Conservation (phyloP, 768 basidiomycete species). For the Peribolospora baueri region DNA sequence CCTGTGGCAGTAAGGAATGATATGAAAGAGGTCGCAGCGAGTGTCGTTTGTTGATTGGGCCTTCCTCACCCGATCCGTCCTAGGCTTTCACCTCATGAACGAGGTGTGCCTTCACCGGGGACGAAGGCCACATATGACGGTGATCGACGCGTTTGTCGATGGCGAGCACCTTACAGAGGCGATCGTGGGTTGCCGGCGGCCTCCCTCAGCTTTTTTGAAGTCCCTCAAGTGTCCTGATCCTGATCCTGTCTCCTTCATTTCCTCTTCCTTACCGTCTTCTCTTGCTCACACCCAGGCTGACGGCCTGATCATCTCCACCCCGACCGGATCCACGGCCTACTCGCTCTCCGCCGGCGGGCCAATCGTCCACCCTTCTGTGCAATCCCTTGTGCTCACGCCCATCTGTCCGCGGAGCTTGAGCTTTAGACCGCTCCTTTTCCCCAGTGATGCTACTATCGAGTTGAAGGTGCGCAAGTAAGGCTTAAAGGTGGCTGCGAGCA, state of each 20-base stretch:
- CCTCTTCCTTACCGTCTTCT: not conserved
- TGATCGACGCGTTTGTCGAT: slow-evolving; percentile 80
- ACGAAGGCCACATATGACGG: slow-evolving; percentile 69
- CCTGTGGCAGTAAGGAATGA: no score
- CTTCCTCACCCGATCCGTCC: not conserved
- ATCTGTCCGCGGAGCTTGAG: slow-evolving; percentile 81
- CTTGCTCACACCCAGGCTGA: slow-evolving; percentile 37
- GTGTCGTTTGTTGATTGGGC: no score
- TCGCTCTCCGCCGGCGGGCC: slow-evolving; percentile 87
- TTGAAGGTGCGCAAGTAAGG: slow-evolving; percentile 17
- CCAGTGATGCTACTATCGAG: slow-evolving; percentile 23
- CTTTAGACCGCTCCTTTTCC: slow-evolving; percentile 77
- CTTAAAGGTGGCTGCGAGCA: not conserved
- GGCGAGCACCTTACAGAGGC: slow-evolving; percentile 88
- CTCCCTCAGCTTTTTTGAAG: no score
- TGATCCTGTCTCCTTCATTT: not conserved
- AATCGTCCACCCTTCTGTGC: slow-evolving; percentile 78
- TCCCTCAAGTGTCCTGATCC: no score
- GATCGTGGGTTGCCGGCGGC: slow-evolving; percentile 35
- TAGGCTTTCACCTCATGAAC: slow-evolving; percentile 79
- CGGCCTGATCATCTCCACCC: slow-evolving; percentile 79
- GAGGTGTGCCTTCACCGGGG: slow-evolving; percentile 83
- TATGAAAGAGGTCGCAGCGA: no score
- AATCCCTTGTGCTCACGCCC: slow-evolving; percentile 76
- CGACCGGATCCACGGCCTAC: slow-evolving; percentile 89